Evolutionary conservation across 768 basidiomycete species (phyloP).

Genomic region (Russula sp.): DNA sequence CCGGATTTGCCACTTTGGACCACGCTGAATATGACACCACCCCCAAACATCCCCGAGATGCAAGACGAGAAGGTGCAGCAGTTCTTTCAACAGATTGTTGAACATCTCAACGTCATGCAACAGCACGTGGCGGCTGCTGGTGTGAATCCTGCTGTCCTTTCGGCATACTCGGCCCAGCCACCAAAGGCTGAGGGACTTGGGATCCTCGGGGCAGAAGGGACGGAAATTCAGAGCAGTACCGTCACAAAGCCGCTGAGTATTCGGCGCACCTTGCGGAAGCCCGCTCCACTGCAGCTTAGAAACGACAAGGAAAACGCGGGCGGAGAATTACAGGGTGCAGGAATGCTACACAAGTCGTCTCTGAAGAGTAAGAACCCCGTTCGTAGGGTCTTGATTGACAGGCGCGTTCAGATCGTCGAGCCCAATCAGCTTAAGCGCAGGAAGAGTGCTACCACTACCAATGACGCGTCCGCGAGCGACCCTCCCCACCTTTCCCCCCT

Average conservation of each 20-base stretch:
- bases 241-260: conserved; percentile 41
- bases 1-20: conserved; percentile 30
- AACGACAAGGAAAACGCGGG: conserved; percentile 55
- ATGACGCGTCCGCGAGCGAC: conserved; percentile 3
- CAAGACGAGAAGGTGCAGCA: conserved; percentile 71
- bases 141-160: not conserved
- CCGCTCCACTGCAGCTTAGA: conserved; percentile 20
- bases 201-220: conserved; percentile 1
- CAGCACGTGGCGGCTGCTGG: conserved; percentile 33
- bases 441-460: conserved; percentile 27
- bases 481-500: conserved; percentile 41
- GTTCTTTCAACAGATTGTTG: conserved; percentile 81
- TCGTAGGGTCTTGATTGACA: conserved; percentile 23
- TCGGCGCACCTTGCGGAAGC: conserved; percentile 21
- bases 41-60: conserved; percentile 57
- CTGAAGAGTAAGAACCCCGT: conserved; percentile 29
- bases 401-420: conserved; percentile 49
- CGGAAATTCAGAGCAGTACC: conserved; percentile 13
- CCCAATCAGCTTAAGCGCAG: conserved; percentile 32
- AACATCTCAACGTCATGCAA: conserved; percentile 71
- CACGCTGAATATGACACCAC: conserved; percentile 31
- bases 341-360: conserved; percentile 35
- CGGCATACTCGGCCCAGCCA: not conserved
- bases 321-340: not conserved
- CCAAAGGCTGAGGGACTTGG: conserved; percentile 9